These are phyloP conservation scores for Nevesoporus exiguus DNA, from an alignment of 768 basidiomycete species.

Conservation along the genomic window DNA sequence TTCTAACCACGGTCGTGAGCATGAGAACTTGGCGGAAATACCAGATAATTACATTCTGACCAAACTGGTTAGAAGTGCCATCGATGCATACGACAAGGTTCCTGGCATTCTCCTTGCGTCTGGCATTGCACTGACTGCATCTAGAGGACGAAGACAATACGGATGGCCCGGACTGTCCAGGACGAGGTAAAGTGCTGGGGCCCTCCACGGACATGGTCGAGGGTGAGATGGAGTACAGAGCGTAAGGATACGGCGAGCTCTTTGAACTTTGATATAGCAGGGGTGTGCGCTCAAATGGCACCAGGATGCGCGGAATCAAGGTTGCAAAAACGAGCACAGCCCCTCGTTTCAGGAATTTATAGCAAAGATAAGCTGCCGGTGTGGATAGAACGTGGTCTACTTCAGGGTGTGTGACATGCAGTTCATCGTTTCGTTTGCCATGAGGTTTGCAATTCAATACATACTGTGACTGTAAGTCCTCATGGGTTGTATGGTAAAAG, in stretches of 20 bases:
- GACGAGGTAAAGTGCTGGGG: background rate
- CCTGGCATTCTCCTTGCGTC: conserved; percentile 3
- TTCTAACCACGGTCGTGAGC: conserved; percentile 2
- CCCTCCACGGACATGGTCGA: background rate
- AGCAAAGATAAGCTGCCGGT: background rate
- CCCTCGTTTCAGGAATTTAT: conserved; percentile 1
- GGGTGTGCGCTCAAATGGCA: conserved; percentile 4
- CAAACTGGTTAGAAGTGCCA: background rate
- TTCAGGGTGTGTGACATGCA: conserved; percentile 3
- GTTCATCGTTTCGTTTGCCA: too few relatives aligned
- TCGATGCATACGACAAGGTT: background rate
- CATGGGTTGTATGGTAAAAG: background rate
- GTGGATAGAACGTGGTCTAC: conserved; percentile 2
- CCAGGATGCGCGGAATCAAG: background rate
- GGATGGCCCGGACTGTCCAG: background rate
- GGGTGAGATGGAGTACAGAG: background rate
- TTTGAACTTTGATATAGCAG: background rate
- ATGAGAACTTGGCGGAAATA: background rate
- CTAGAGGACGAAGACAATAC: background rate
- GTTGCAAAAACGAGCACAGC: background rate
- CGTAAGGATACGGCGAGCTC: too few relatives aligned
- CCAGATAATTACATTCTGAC: background rate
- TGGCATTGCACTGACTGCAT: conserved; percentile 15
- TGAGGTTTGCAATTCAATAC: background rate
- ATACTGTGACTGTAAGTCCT: too few relatives aligned